Conservation (phyloP, 768 basidiomycete genomes). For the Lanmaoa pseudosensibilis region DNA sequence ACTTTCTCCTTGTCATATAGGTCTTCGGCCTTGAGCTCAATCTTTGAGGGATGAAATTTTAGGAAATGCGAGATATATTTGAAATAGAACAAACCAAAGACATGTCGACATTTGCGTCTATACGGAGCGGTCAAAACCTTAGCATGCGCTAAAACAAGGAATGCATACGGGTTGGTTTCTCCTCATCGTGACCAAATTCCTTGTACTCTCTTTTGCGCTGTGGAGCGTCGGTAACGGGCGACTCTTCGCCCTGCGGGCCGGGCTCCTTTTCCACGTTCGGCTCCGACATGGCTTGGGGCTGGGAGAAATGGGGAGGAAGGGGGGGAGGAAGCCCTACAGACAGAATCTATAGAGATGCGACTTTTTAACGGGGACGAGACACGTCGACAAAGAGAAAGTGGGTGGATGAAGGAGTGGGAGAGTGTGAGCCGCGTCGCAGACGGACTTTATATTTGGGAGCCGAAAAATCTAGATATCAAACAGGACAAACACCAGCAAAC, state of each 20-base stretch:
- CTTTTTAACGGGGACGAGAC: constrained; percentile 12
- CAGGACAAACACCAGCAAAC: constrained; percentile 27
- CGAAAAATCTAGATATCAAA: constrained; percentile 30
- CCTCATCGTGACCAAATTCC: constrained; percentile 75
- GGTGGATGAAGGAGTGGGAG: constrained; percentile 34
- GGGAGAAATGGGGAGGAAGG: background rate
- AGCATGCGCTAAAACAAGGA: background rate
- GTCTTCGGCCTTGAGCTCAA: constrained; percentile 90
- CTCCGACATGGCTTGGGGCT: constrained; percentile 29
- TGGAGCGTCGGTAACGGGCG: constrained; percentile 32
- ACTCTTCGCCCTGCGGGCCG: constrained; percentile 53
- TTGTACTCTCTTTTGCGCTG: constrained; percentile 83
- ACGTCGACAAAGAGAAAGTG: constrained; percentile 11
- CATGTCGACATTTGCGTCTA: constrained; percentile 90
- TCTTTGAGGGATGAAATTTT: constrained; percentile 37
- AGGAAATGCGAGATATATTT: background rate
- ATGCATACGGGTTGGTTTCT: constrained; percentile 64
- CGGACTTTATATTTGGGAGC: constrained; percentile 36
- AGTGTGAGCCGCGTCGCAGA: constrained; percentile 26
- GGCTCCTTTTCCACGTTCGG: constrained; percentile 65
- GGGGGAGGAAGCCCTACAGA: constrained; percentile 29
- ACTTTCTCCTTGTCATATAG: constrained; percentile 99
- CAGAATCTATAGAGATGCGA: constrained; percentile 23
- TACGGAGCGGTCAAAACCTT: background rate
- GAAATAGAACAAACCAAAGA: constrained; percentile 48